These are phyloP conservation scores for Phytophthora syringae DNA, from an alignment of 352 stramenopile species.

Conservation along the genomic window DNA sequence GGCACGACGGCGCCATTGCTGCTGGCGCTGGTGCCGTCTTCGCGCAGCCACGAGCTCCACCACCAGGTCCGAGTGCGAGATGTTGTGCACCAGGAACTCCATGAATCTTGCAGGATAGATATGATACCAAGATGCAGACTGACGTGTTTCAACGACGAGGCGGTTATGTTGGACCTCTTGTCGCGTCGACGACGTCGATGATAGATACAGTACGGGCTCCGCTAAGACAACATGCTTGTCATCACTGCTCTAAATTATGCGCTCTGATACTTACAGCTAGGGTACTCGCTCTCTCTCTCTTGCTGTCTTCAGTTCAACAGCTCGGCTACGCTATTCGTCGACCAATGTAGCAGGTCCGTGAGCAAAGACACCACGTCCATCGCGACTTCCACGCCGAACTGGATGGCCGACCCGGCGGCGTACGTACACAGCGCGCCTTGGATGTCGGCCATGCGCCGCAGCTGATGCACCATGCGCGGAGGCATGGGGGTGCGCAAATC, in stretches of 20 bases:
- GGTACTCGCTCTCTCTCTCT: neutral
- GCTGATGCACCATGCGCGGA: constrained; percentile 57
- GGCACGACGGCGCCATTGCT: constrained; percentile 18
- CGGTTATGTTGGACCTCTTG: neutral
- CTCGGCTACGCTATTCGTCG: constrained; percentile 62
- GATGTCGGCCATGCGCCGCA: constrained; percentile 81
- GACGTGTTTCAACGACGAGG: neutral
- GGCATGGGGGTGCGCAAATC: constrained; percentile 58
- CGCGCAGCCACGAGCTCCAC: constrained; percentile 88
- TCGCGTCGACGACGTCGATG: constrained; percentile 15
- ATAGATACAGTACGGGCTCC: constrained; percentile 3
- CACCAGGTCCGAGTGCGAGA: constrained; percentile 96
- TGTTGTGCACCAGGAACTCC: constrained; percentile 97
- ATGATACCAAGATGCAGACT: constrained; percentile 27
- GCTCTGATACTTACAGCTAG: neutral
- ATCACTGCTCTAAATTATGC: neutral
- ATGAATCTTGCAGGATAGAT: constrained; percentile 49
- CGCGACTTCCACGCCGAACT: constrained; percentile 81
- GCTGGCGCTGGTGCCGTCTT: constrained; percentile 27
- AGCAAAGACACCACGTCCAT: constrained; percentile 81
- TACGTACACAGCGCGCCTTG: constrained; percentile 79
- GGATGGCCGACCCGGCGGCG: constrained; percentile 60
- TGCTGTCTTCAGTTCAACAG: constrained; percentile 40
- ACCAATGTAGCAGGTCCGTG: constrained; percentile 65
- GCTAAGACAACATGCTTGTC: constrained; percentile 9